A percentile compares a stretch with the other conserved stretches of the same genome.
Evolutionary conservation across 768 basidiomycete genomes (phyloP).

Genomic region (Scleroderma citrinum): DNA sequence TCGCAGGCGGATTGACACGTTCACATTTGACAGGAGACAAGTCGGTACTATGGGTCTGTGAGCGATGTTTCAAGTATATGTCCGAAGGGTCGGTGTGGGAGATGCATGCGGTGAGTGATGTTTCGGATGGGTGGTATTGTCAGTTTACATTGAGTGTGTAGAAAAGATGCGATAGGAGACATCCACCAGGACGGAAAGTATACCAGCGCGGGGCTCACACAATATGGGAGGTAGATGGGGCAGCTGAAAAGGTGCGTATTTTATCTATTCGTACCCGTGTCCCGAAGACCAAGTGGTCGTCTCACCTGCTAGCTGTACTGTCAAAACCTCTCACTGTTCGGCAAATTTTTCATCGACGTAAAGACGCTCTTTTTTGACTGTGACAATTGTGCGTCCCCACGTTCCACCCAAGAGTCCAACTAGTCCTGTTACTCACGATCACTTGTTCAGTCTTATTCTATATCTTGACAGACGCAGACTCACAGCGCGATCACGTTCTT

Average conservation of each 20-base stretch:
- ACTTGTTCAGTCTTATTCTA: slow-evolving; percentile 71
- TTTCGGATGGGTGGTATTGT: not conserved
- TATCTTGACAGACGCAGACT: slow-evolving; percentile 79
- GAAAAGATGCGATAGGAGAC: slow-evolving; percentile 60
- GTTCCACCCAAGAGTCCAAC: not conserved
- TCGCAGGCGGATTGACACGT: slow-evolving; percentile 57
- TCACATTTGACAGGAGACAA: slow-evolving; percentile 41
- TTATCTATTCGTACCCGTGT: not conserved
- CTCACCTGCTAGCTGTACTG: slow-evolving; percentile 70
- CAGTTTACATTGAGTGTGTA: slow-evolving; percentile 19
- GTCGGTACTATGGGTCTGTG: slow-evolving; percentile 74
- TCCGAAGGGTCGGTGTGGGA: slow-evolving; percentile 66
- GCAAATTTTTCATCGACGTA: slow-evolving; percentile 97
- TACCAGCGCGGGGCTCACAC: slow-evolving; percentile 85
- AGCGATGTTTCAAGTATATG: slow-evolving; percentile 97
- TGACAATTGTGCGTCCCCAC: slow-evolving; percentile 60
- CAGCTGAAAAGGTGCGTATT: slow-evolving; percentile 71
- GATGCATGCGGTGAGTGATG: slow-evolving; percentile 50
- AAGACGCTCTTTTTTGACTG: slow-evolving; percentile 93
- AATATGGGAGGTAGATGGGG: slow-evolving; percentile 96
- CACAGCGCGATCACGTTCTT: slow-evolving; percentile 74
- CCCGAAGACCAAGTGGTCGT: not conserved
- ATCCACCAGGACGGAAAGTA: slow-evolving; percentile 86
- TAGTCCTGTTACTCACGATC: not conserved
- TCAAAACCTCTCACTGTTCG: slow-evolving; percentile 92